Evolutionary conservation across 805 yeast species (phyloP).

Genomic region (Limtongia smithiae): DNA sequence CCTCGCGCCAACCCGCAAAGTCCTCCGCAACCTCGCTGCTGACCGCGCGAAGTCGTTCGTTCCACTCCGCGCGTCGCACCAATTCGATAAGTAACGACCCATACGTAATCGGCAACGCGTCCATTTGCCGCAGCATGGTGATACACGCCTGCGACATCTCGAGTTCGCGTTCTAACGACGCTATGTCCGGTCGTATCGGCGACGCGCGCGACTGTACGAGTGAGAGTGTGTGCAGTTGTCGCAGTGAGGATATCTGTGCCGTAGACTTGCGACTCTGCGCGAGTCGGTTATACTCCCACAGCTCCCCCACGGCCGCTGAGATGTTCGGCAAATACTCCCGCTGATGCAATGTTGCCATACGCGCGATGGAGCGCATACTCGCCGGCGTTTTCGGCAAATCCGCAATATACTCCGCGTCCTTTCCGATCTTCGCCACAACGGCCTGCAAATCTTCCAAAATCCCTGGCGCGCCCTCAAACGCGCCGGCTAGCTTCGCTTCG

Average conservation of each 20-base stretch:
- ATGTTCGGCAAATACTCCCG: conserved; percentile 35
- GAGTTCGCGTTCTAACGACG: conserved; percentile 29
- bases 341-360: conserved; percentile 32
- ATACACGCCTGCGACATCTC: conserved; percentile 34
- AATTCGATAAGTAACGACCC: conserved; percentile 40
- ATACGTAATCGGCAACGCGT: conserved; percentile 39
- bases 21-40: conserved; percentile 46
- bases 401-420: conserved; percentile 32
- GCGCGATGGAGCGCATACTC: conserved; percentile 21
- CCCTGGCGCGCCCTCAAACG: conserved; percentile 18
- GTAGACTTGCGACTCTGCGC: conserved; percentile 24
- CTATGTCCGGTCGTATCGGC: conserved; percentile 33
- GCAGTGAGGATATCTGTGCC: conserved; percentile 20
- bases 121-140: conserved; percentile 35
- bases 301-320: conserved; percentile 27
- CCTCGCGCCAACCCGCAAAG: conserved; percentile 52
- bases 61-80: conserved; percentile 37
- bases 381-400: conserved; percentile 26
- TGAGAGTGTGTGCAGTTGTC: conserved; percentile 17
- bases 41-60: conserved; percentile 20
- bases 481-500: conserved; percentile 6
- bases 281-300: conserved; percentile 22
- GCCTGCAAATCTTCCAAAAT: conserved; percentile 32
- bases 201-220: conserved; percentile 35
- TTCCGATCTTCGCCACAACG: conserved; percentile 28